Base-by-base conservation (phyloP, 768 basidiomycete species). In the Leccinum rimulosum region DNA sequence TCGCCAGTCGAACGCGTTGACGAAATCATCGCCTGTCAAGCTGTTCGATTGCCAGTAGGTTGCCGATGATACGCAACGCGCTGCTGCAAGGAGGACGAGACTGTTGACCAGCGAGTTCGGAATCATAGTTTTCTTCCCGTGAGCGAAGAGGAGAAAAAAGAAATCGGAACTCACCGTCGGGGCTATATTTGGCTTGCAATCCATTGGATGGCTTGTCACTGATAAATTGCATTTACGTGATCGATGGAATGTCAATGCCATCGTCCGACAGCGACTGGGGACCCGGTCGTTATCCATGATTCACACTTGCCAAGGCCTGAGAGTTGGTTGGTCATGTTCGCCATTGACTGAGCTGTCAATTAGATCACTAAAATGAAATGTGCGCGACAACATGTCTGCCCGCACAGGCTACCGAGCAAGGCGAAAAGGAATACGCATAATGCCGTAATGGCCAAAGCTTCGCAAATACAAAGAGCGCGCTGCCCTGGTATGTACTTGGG, bases 1-100 rank as follows among this genome's bases (percentile, higher is more conserved):
- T 35, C 58, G 27, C 61, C 66, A 71, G 27, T 47, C 48, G 53
- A 75, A 71, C 0, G 76, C 71, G 11, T 72, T 63, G 58, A 82
- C 68, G 66, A 89, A 87, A 10, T 66, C 73, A 36, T 69, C 62
- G n/a, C 86, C 86, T 15, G 74, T 68, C 63, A 78, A 70, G 57
- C 74, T 80, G 60, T 82, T 81, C 19, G 76, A 72, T 33, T 75
- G 73, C 11, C 63, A 58, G 68, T 87, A 87, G 0, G 76, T 78
- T 11, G 77, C 81, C 8, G 75, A 78, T 12, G 73, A 68, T 6
- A 27, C 67, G 2, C 15, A 31, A 7, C 15, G 60, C 6, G 51
- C 45, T 6, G 15, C 38, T 5, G 49, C 52, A 30, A 68, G 59
- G 49, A 69, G 40, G 35, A 54, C 1, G 36, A 67, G 55, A n/a